Evolutionary conservation across 305 asterid genomes (phyloP).

Genomic region (Solanum chacoense): DNA sequence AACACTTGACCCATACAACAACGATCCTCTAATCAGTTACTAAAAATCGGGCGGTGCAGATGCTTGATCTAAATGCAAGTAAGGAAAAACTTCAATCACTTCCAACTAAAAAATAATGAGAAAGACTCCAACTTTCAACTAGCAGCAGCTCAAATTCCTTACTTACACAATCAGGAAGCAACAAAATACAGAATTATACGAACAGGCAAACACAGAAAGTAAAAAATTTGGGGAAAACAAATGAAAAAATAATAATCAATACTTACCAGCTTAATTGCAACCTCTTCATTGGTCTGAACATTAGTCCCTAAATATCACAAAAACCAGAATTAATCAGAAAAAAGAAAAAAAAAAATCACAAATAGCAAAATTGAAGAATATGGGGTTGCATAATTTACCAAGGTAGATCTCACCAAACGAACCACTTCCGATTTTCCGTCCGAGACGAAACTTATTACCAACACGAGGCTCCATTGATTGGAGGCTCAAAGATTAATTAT

Average conservation of each 20-base stretch:
- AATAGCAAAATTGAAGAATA: background rate
- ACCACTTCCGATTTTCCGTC: conserved; percentile 92
- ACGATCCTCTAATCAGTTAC: conserved; percentile 10
- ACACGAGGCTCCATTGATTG: conserved; percentile 79
- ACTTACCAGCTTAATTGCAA: conserved; percentile 91
- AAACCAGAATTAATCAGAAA: conserved; percentile 1
- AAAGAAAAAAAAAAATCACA: background rate
- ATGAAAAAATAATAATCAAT: background rate
- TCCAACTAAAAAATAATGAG: background rate
- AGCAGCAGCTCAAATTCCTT: background rate
- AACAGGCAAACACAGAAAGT: background rate
- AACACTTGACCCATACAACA: background rate
- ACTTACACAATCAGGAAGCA: background rate
- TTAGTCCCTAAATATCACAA: conserved; percentile 49
- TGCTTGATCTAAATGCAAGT: conserved; percentile 74
- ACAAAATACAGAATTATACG: background rate
- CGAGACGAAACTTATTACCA: conserved; percentile 75
- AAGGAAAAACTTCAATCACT: conserved; percentile 13
- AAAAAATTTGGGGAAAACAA: background rate
- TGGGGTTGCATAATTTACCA: conserved; percentile 22
- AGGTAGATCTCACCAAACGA: conserved; percentile 90
- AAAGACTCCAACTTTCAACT: background rate
- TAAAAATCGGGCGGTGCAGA: conserved; percentile 17
- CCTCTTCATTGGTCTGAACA: conserved; percentile 87
- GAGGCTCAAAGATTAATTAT: background rate